These are phyloP conservation scores for Spergularia bocconei DNA, from an alignment of 148 eudicot genomes.

Conservation along the genomic window DNA sequence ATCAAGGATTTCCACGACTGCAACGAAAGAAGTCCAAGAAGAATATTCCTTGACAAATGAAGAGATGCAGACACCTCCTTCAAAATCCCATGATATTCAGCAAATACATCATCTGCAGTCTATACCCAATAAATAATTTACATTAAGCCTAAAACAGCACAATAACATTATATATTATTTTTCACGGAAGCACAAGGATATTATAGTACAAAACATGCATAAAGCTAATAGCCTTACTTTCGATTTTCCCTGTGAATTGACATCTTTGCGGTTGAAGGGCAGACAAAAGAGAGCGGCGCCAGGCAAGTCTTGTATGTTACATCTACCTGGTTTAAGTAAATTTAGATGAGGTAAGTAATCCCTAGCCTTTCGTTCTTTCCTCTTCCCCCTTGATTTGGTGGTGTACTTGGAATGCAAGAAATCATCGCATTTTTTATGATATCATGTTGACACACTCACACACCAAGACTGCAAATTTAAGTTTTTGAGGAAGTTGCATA, in stretches of 20 bases:
- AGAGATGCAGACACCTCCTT: slow-evolving; percentile 67
- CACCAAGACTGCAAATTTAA: too few relatives aligned
- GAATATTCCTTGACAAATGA: slow-evolving; percentile 69
- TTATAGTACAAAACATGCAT: background rate
- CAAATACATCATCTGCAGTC: slow-evolving; percentile 56
- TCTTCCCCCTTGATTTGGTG: too few relatives aligned
- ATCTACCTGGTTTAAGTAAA: slow-evolving; percentile 44
- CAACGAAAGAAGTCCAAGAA: slow-evolving; percentile 67
- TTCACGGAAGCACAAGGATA: background rate
- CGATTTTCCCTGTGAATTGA: slow-evolving; percentile 29
- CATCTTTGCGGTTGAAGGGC: slow-evolving; percentile 44
- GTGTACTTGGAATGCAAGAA: too few relatives aligned
- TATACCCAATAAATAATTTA: slow-evolving; percentile 26
- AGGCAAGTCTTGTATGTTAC: slow-evolving; percentile 55
- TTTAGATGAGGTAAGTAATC: background rate
- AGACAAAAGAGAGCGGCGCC: slow-evolving; percentile 80
- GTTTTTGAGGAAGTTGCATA: too few relatives aligned
- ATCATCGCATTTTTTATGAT: too few relatives aligned
- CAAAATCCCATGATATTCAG: slow-evolving; percentile 46
- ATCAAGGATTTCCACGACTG: slow-evolving; percentile 92
- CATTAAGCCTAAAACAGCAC: slow-evolving; percentile 19
- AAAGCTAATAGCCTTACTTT: slow-evolving; percentile 43
- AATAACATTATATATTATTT: background rate
- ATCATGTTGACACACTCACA: too few relatives aligned
- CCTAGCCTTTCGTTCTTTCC: background rate